Evolutionary conservation across 306 rosid species (phyloP), one percentile per base, ranked within the genome.

Genomic region (Dalbergia oliveri): DNA sequence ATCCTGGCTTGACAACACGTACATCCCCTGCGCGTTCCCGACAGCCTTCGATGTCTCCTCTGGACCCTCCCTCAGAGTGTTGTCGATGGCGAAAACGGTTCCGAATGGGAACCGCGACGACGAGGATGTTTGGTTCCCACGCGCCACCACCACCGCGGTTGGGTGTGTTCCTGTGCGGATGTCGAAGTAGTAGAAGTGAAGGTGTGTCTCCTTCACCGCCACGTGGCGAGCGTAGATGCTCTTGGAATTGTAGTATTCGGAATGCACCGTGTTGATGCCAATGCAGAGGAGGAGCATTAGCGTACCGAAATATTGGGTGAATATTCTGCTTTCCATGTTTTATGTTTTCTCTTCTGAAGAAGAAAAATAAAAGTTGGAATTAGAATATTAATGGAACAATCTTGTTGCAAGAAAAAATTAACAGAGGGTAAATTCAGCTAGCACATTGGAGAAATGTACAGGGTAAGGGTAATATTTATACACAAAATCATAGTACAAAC

Each of bases 21-120:
- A 87, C 9, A 84, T 1, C 49, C 86, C 90, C n/a, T 16, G 72
- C 3, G 90, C 90, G 19, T 87, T 87, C 10, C 90, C 90, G 8
- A 87, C 34, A 1, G 84, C 67, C 13, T 56, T 58, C 6, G 88
- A 82, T 9, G 21, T 66, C 35, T 51, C 11, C 3, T 84, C 79
- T 8, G 85, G 86, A 6, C 88, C 85, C 6, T 59, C 84, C 31
- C 86, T 74, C 1, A 84, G 82, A 9, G 35, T 21, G 37, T 87
- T 77, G 11, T 87, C 84, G 18, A 79, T 43, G n/a, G 80, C 86
- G 11, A 8, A 78, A 1, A 87, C 65, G 23, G 56, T 69, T 9
- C 90, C 84, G 19, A 84, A 87, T 26, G 31, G 31, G 31, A 26
- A 26, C 31, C 31, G 31, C 13, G 77, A 76, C 0, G 76, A 35